phyloP scores from a whole-genome alignment of 1,284 basidiomycete species.

The Malassezia slooffiae region DNA sequence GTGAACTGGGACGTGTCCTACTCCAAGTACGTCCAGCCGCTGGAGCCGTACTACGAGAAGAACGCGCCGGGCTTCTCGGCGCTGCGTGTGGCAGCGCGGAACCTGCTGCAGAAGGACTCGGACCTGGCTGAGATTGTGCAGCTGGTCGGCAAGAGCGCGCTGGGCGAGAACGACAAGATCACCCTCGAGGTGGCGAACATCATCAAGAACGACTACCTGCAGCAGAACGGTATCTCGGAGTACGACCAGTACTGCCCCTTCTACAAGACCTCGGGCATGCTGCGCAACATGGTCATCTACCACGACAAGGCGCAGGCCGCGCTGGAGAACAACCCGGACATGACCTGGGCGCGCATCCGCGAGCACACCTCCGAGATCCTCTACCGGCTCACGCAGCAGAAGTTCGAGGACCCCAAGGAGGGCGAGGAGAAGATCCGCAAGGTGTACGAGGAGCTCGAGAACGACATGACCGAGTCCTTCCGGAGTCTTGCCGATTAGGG shows the following conservation, averaged over 20 bases:
- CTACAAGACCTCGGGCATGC: conserved; percentile 66
- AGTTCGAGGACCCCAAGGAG: conserved; percentile 64
- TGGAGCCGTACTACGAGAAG: conserved; percentile 85
- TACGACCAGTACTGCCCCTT: conserved; percentile 97
- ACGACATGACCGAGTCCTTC: conserved; percentile 42
- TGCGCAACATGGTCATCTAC: conserved; percentile 90
- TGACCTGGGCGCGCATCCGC: conserved; percentile 86
- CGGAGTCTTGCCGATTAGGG: conserved; percentile 36
- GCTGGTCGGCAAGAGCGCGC: conserved; percentile 91
- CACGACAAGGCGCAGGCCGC: conserved; percentile 72
- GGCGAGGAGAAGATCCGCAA: conserved; percentile 39
- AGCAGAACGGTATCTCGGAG: conserved; percentile 97
- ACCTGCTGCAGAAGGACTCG: conserved; percentile 95
- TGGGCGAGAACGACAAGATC: conserved; percentile 97
- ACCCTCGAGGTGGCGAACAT: conserved; percentile 93
- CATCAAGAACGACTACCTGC: conserved; percentile 89
- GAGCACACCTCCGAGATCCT: conserved; percentile 76
- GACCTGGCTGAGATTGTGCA: conserved; percentile 98
- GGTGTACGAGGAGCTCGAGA: conserved; percentile 38
- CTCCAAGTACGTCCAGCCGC: conserved; percentile 92
- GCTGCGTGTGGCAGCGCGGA: conserved; percentile 79
- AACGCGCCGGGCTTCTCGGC: conserved; percentile 81
- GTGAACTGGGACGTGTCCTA: conserved; percentile 99
- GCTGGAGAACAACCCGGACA: conserved; percentile 63
- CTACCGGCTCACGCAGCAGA: conserved; percentile 95